phyloP scores from a whole-genome alignment of 1,284 basidiomycete species.

The Trametes polyzona region DNA sequence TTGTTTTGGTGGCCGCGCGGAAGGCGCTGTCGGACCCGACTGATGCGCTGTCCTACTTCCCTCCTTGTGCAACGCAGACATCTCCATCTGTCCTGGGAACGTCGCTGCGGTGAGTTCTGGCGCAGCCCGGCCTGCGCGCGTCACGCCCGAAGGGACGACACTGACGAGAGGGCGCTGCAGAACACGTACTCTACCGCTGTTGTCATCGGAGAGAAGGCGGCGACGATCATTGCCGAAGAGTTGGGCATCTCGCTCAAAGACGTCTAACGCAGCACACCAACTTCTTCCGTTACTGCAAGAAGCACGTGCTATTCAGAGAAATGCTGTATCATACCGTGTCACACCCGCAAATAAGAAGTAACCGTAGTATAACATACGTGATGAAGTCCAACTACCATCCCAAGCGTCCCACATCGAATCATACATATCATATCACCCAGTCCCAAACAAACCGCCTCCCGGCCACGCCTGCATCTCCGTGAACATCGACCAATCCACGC shows the following conservation, averaged over 20 bases:
- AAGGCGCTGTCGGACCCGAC: too few species aligned
- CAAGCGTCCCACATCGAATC: too few species aligned
- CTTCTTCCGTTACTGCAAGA: not conserved
- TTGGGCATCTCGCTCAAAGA: slow-evolving; percentile 43
- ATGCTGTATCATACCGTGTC: not conserved
- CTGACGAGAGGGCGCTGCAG: slow-evolving; percentile 26
- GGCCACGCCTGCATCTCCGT: slow-evolving; percentile 14
- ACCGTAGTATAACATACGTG: too few species aligned
- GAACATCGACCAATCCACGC: slow-evolving; percentile 12
- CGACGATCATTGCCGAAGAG: slow-evolving; percentile 59
- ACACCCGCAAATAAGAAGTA: too few species aligned
- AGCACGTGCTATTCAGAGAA: not conserved
- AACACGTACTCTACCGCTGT: slow-evolving; percentile 75
- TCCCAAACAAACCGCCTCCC: slow-evolving; percentile 5
- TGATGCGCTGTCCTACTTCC: too few species aligned
- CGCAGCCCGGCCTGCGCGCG: not conserved
- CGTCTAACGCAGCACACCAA: too few species aligned
- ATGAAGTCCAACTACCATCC: too few species aligned
- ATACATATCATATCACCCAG: too few species aligned
- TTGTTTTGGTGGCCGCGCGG: too few species aligned
- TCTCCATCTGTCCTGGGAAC: slow-evolving; percentile 65
- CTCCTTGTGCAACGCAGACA: too few species aligned
- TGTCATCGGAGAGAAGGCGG: slow-evolving; percentile 70
- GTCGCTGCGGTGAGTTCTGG: slow-evolving; percentile 26
- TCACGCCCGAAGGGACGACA: not conserved